Evolutionary conservation across 2,329 filamentous ascomycete species (phyloP), one percentile per base, ranked within the genome.

Genomic region (Hypoxylon sp.): DNA sequence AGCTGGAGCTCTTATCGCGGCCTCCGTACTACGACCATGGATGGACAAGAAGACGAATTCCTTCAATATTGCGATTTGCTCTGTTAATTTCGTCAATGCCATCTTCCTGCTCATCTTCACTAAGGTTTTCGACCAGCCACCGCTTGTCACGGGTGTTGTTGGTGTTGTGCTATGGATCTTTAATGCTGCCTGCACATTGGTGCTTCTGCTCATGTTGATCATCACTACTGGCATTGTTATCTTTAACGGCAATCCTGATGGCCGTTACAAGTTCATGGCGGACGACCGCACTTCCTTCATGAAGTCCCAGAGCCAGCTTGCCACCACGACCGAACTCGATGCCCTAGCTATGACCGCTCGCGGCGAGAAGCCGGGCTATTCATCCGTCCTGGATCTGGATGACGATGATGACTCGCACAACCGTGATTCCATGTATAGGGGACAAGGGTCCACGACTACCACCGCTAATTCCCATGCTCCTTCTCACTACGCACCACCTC

Each of bases 31-130:
- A 73, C 91, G 93, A 67, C 95, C 95, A 17, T 98, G 94, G 92
- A 98, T 98, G 95, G 95, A 98, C 86, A 97, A 97, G 89, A 95
- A 94, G 84, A 97, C 94, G 69, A 98, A 98, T 81, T 91, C 91
- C 52, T 97, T 97, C 87, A 98, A 98, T 83, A 97, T 98, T 76
- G 88, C 94, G 67, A 98, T 98, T 75, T 92, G 90, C 70, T 91
- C 89, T 50, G 86, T 97, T 81, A 98, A 97, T 85, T 97, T 98
- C 80, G 80, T 98, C 76, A 97, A 96, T 81, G 88, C 91, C 62
- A 90, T 98, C 79, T 97, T 97, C 84, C 84, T 98, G 35, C 85
- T 98, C 62, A 88, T 98, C 75, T 97, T 97, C 83, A 93, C 93
- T 24, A 87, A 92, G 68, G 88, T 97, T 52, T 98, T 98, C 81